Evolutionary conservation across 2,329 filamentous ascomycete species (phyloP), one percentile per base, ranked within the genome.

Genomic region (Venturiaceae sp.): DNA sequence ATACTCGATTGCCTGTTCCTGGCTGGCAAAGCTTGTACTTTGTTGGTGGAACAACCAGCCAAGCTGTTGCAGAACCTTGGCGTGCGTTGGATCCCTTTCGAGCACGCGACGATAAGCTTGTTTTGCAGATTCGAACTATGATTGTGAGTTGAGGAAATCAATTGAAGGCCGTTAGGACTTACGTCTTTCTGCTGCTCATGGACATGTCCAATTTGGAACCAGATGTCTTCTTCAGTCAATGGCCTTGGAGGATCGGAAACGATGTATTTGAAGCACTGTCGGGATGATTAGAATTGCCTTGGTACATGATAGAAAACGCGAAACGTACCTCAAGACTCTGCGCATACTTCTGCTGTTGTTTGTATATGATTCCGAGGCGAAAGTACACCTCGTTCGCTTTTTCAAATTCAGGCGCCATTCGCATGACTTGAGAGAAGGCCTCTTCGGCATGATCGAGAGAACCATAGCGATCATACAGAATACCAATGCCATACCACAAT

Each of bases 341-440:
- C 56, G 80, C 80, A 71, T 92, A 99, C 72, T 97, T 97, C 62
- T 92, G 87, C 70, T 97, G 94, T 68, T 97, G 92, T 72, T 99
- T 99, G 78, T 97, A 97, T 64, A 99, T 97, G 76, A 99, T 99
- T n/a, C 94, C 94, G 8, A 99, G 82, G 30, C 94, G 85, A 75
- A 99, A 99, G 73, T 97, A 99, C 57, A 99, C 97, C 72, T 99
- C 94, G 68, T 97, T 97, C 59, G 92, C 92, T 80, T 99, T 99
- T 69, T 99, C 94, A 65, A 97, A 97, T 66, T 91, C 87, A 4
- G 92, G 94, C 67, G 96, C 88, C 87, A 99, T 97, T 65, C 90
- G 87, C 94, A 99, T 97, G 62, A 99, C 94, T 69, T 97, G 90
- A 2, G 92, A 96, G 70, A 97, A 97, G 5, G 94, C 94, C 71